These are phyloP conservation scores for Blumeria graminis DNA, from an alignment of 2,329 filamentous ascomycete genomes.

Conservation along the genomic window DNA sequence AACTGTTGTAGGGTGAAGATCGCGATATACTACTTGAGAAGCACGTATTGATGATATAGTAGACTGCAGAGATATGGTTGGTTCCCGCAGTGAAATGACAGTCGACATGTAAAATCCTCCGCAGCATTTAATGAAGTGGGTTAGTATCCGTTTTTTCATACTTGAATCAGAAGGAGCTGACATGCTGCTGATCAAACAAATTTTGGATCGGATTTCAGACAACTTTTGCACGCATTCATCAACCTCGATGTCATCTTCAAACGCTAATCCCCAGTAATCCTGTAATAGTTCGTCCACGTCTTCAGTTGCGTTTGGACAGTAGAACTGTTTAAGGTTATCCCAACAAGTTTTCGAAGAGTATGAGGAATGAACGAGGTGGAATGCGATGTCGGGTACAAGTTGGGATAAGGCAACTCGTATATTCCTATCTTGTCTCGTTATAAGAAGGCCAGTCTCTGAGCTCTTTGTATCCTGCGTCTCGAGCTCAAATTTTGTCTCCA, in stretches of 20 bases:
- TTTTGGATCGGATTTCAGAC: no score
- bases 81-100: neutral
- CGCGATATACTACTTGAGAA: neutral
- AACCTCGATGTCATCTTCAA: neutral
- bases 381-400: neutral
- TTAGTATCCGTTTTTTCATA: no score
- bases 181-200: no score
- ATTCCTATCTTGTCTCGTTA: neutral
- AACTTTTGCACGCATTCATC: no score
- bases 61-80: neutral
- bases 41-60: neutral
- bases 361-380: neutral
- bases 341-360: neutral
- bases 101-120: constrained; percentile 1
- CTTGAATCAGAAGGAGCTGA: no score
- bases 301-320: neutral
- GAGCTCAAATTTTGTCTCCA: neutral
- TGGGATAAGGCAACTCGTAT: no score
- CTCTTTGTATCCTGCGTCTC: neutral
- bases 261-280: neutral
- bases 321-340: neutral
- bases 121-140: neutral
- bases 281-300: neutral
- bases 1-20: neutral
- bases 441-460: neutral